Percentiles rank a stretch among this genome's conserved stretches.
phyloP scores from a whole-genome alignment of 2,329 filamentous ascomycete genomes.

The Byssoonygena ceratinophila region DNA sequence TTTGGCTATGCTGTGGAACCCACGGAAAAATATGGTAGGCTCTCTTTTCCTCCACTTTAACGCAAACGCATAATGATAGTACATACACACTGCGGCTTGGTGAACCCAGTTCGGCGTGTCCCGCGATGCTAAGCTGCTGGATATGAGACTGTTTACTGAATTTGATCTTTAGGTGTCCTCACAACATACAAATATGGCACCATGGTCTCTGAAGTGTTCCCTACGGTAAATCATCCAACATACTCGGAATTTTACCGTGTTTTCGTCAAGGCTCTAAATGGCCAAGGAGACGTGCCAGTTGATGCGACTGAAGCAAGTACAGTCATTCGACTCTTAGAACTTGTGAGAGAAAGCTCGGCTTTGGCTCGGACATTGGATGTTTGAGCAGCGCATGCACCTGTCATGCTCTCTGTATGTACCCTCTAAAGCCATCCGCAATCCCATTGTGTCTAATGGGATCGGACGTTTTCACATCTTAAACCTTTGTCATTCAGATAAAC shows the following conservation, averaged over 20 bases:
- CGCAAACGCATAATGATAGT: not conserved
- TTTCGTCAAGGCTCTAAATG: slow-evolving; percentile 44
- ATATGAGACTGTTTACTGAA: not conserved
- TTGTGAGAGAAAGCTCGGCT: slow-evolving; percentile 37
- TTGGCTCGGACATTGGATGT: slow-evolving; percentile 40
- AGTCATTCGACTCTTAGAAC: slow-evolving; percentile 48
- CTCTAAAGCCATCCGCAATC: too few species aligned
- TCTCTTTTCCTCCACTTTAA: not conserved
- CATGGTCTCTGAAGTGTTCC: slow-evolving; percentile 42
- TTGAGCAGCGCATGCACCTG: slow-evolving; percentile 12
- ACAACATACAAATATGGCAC: slow-evolving; percentile 43
- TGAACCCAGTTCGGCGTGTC: not conserved
- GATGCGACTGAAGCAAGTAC: slow-evolving; percentile 44
- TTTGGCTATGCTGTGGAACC: slow-evolving; percentile 55
- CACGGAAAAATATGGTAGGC: slow-evolving; percentile 45
- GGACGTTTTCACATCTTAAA: too few species aligned
- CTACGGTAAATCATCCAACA: slow-evolving; percentile 54
- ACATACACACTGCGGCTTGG: too few species aligned
- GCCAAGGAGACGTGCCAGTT: slow-evolving; percentile 44
- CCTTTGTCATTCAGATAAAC: too few species aligned
- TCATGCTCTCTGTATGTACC: too few species aligned
- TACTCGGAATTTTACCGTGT: slow-evolving; percentile 57
- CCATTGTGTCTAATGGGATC: too few species aligned
- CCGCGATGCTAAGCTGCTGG: not conserved
- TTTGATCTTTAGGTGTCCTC: slow-evolving; percentile 33